A percentile compares a stretch with the other conserved stretches of the same genome.
These are phyloP conservation scores for Lactarius deliciosus DNA, from an alignment of 768 basidiomycete species.

Conservation along the genomic window DNA sequence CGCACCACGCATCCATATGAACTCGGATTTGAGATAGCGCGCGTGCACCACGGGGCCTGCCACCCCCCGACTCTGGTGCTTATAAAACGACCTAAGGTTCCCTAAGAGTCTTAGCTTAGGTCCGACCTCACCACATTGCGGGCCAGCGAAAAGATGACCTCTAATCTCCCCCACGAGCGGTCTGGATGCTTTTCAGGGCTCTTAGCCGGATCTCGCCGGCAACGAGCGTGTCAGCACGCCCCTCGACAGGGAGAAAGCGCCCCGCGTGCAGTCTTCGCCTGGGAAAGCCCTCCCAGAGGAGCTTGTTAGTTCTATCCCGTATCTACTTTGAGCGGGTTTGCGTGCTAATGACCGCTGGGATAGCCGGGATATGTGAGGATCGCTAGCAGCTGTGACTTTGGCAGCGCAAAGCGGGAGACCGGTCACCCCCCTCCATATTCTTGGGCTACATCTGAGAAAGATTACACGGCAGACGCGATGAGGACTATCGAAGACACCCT, in stretches of 20 bases:
- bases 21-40: slow-evolving; percentile 17
- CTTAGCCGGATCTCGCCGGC: slow-evolving; percentile 24
- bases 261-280: slow-evolving; percentile 16
- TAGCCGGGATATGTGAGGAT: slow-evolving; percentile 28
- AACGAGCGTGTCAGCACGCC: slow-evolving; percentile 11
- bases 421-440: slow-evolving; percentile 32
- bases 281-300: slow-evolving; percentile 15
- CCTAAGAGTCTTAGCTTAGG: background rate
- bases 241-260: slow-evolving; percentile 9
- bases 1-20: slow-evolving; percentile 3
- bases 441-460: slow-evolving; percentile 15
- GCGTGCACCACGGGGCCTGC: slow-evolving; percentile 20
- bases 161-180: slow-evolving; percentile 13
- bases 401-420: slow-evolving; percentile 7
- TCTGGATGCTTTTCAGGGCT: slow-evolving; percentile 28
- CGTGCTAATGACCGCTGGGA: slow-evolving; percentile 1
- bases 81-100: slow-evolving; percentile 19
- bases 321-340: background rate
- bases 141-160: slow-evolving; percentile 10
- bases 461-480: slow-evolving; percentile 41
- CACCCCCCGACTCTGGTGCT: background rate
- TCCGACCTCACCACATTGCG: slow-evolving; percentile 3
- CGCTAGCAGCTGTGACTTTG: slow-evolving; percentile 29
- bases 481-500: slow-evolving; percentile 54
- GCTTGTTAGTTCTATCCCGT: slow-evolving; percentile 10